These are phyloP conservation scores for Arthrocladium fulminans DNA, from an alignment of 2,329 filamentous ascomycete genomes.

Conservation along the genomic window DNA sequence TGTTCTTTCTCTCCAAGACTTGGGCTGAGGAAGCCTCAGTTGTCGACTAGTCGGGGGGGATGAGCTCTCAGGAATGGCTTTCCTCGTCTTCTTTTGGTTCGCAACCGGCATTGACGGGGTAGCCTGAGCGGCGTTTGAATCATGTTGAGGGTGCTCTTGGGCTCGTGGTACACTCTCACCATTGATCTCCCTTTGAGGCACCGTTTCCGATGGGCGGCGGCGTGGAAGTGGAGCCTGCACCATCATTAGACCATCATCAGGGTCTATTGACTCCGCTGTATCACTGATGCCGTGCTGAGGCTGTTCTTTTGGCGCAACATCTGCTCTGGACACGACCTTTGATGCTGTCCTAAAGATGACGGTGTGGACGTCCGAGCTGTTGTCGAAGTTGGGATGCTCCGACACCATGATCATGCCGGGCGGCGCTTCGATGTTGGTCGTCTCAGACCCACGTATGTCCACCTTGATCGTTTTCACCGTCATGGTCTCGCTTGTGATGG, in stretches of 20 bases:
- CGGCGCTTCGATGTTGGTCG: slow-evolving; percentile 35
- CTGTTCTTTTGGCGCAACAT: slow-evolving; percentile 15
- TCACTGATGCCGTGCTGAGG: neutral
- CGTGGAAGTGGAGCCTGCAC: no score
- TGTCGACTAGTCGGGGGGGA: slow-evolving; percentile 9
- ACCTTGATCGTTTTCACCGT: slow-evolving; percentile 40
- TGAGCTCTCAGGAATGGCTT: slow-evolving; percentile 13
- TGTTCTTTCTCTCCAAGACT: slow-evolving; percentile 13
- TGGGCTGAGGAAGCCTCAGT: slow-evolving; percentile 13
- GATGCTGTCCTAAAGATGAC: slow-evolving; percentile 39
- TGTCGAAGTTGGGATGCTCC: slow-evolving; percentile 34
- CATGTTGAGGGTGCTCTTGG: no score
- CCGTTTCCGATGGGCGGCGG: no score
- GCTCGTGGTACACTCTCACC: no score
- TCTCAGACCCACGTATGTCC: slow-evolving; percentile 37
- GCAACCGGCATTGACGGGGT: slow-evolving; percentile 13
- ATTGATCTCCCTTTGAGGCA: no score
- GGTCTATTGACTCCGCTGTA: neutral
- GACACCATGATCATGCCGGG: slow-evolving; percentile 39
- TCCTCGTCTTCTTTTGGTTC: slow-evolving; percentile 23
- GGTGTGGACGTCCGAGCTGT: slow-evolving; percentile 27
- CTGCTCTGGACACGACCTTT: slow-evolving; percentile 23
- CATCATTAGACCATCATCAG: no score
- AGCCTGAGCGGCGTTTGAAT: neutral
- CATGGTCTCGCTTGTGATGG: slow-evolving; percentile 35